Evolutionary conservation across 495 filamentous ascomycete species (phyloP).

Genomic region (Lophium mytilinum): DNA sequence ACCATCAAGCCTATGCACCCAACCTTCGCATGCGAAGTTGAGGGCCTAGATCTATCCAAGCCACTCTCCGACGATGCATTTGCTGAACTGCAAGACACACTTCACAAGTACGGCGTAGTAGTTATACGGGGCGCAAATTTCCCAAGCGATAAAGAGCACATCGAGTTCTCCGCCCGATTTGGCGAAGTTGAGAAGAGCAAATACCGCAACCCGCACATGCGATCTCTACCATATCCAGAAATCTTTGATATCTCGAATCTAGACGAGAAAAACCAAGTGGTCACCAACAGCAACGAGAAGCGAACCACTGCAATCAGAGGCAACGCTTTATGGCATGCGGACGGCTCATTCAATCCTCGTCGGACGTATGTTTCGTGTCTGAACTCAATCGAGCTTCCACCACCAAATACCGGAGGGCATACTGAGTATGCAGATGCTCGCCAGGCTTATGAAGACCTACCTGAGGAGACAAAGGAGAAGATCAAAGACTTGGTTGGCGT

Average conservation of each 20-base stretch:
- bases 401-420: slow-evolving; percentile 42
- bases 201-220: slow-evolving; percentile 18
- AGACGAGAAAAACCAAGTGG: slow-evolving; percentile 31
- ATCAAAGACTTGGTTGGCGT: slow-evolving; percentile 45
- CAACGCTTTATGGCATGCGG: slow-evolving; percentile 53
- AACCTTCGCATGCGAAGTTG: slow-evolving; percentile 47
- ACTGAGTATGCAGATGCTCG: slow-evolving; percentile 54
- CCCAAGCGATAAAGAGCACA: slow-evolving; percentile 40
- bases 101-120: slow-evolving; percentile 49
- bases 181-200: slow-evolving; percentile 49
- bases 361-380: slow-evolving; percentile 49
- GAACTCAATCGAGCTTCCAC: slow-evolving; percentile 44
- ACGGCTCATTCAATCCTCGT: slow-evolving; percentile 53
- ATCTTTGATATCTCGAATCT: slow-evolving; percentile 54
- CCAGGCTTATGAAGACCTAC: slow-evolving; percentile 46
- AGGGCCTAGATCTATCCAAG: slow-evolving; percentile 42
- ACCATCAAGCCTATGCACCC: slow-evolving; percentile 42
- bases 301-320: slow-evolving; percentile 24
- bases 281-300: background rate
- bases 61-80: slow-evolving; percentile 39
- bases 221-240: slow-evolving; percentile 33
- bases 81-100: slow-evolving; percentile 36
- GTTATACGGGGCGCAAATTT: slow-evolving; percentile 47
- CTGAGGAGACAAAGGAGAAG: slow-evolving; percentile 31
- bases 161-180: slow-evolving; percentile 45